A percentile compares a stretch with the other conserved stretches of the same genome.
Evolutionary conservation across 1,139 yeast genomes (phyloP).

Genomic region (Zygoascus sp.): DNA sequence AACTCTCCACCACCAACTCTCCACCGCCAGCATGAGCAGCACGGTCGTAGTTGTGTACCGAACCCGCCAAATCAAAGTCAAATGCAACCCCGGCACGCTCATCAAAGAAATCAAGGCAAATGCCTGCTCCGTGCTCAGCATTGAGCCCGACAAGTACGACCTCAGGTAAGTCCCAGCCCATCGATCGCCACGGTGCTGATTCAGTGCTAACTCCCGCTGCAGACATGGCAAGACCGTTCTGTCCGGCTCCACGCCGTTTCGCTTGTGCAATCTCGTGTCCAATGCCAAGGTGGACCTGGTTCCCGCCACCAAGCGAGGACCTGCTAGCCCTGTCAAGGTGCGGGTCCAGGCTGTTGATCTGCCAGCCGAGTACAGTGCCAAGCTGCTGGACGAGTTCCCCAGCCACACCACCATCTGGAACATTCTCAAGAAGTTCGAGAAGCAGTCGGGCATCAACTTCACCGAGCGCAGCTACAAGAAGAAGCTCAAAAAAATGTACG

Average conservation of each 20-base stretch:
- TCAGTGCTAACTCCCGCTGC: not conserved
- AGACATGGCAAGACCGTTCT: slow-evolving; percentile 18
- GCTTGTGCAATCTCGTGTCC: slow-evolving; percentile 28
- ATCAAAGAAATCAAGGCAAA: slow-evolving; percentile 27
- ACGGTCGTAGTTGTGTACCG: slow-evolving; percentile 21
- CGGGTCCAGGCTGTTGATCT: slow-evolving; percentile 27
- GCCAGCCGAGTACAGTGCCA: slow-evolving; percentile 24
- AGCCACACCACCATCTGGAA: slow-evolving; percentile 24
- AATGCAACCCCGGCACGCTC: slow-evolving; percentile 27
- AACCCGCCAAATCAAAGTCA: slow-evolving; percentile 25
- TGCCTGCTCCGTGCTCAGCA: slow-evolving; percentile 24
- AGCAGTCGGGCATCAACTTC: slow-evolving; percentile 27
- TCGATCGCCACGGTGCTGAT: too few relatives aligned
- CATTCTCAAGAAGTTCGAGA: slow-evolving; percentile 27
- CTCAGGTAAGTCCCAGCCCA: slow-evolving; percentile 24
- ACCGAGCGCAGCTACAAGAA: slow-evolving; percentile 23
- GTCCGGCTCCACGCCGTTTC: slow-evolving; percentile 27
- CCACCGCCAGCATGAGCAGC: slow-evolving; percentile 10
- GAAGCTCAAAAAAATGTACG: slow-evolving; percentile 17
- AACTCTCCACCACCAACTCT: not conserved
- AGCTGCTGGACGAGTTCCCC: slow-evolving; percentile 25
- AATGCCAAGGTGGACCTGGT: slow-evolving; percentile 30
- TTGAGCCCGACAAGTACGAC: slow-evolving; percentile 24
- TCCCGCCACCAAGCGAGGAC: slow-evolving; percentile 15
- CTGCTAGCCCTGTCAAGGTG: slow-evolving; percentile 20